Base-by-base conservation (phyloP, 257 asterid species). In the Nyctanthes arbortristis region DNA sequence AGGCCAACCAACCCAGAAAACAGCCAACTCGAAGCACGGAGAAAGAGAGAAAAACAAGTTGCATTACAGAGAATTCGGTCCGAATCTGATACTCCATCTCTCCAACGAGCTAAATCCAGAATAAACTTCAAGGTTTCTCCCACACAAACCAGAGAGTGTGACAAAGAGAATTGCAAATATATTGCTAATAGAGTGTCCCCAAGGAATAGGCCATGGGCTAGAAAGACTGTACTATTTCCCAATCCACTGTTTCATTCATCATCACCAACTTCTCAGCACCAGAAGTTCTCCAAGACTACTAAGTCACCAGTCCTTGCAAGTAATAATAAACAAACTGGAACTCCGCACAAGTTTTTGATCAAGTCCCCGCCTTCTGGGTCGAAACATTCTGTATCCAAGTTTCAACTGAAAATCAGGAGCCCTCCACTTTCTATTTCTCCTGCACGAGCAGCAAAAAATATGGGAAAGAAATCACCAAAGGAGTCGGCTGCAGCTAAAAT, bases 111-210 rank as follows among this genome's bases (percentile, higher is more conserved):
- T 1, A 89, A 79, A 79, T 94, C 97, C 2, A 68, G 79, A 40
- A 94, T 91, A 73, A 88, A 83, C 85, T 94, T 94, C 85, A 93
- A 87, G 86, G 86, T 72, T 31, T 87, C 92, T 0, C 88, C 96
- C 0, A 4, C 67, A 32, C 76, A 81, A 55, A 77, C 70, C 62
- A 73, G 69, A 40, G 92, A 85, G 13, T 76, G 83, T 63, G 96
- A 84, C 45, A 87, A 81, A 18, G 96, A 88, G 58, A 85, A 83
- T 22, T 85, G 87, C 83, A 79, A 76, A 79, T 88, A 88, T 6
- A 68, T 80, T 34, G 95, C 97, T 2, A 93, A 85, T 43, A 77
- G 96, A 80, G 92, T 93, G 8, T 90, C 97, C 14, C 96, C 98
- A 7, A 89, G 93, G 69, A 82, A 86, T 57, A 80, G 81, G 84